Evolutionary conservation across 257 asterid species (phyloP).

Genomic region (Henckelia pumila): DNA sequence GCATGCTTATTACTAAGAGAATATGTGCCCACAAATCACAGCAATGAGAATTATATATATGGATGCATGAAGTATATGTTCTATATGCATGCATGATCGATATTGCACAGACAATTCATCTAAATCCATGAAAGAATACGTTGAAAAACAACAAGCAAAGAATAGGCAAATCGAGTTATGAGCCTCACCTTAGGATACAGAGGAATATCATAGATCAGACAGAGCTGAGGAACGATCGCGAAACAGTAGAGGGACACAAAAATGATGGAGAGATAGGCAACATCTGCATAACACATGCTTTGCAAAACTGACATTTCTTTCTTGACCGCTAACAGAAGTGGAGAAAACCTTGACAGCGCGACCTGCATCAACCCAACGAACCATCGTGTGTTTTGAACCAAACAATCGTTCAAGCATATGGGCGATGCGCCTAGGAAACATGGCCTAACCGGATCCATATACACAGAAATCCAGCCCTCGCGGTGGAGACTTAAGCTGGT

Average conservation of each 20-base stretch:
- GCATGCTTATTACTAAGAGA: no score
- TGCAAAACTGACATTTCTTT: slow-evolving; percentile 28
- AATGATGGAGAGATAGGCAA: slow-evolving; percentile 11
- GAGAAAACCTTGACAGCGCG: slow-evolving; percentile 25
- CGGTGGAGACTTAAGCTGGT: slow-evolving; percentile 40
- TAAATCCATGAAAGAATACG: no score
- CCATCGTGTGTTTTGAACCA: slow-evolving; percentile 39
- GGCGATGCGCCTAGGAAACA: slow-evolving; percentile 37
- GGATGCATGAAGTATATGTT: no score
- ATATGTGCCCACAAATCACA: no score
- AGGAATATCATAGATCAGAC: slow-evolving; percentile 24
- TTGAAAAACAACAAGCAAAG: no score
- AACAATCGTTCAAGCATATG: slow-evolving; percentile 30
- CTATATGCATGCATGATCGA: no score
- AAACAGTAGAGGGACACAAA: slow-evolving; percentile 20
- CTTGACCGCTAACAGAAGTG: slow-evolving; percentile 16
- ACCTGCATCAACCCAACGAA: slow-evolving; percentile 28
- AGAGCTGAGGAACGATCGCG: slow-evolving; percentile 31
- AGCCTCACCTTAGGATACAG: slow-evolving; percentile 18
- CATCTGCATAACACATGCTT: slow-evolving; percentile 25
- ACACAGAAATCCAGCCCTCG: slow-evolving; percentile 40
- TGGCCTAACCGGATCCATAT: slow-evolving; percentile 30
- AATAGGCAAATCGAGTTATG: no score
- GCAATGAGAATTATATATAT: no score
- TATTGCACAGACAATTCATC: no score